phyloP scores from a whole-genome alignment of 345 rosid species.

The Punica granatum region DNA sequence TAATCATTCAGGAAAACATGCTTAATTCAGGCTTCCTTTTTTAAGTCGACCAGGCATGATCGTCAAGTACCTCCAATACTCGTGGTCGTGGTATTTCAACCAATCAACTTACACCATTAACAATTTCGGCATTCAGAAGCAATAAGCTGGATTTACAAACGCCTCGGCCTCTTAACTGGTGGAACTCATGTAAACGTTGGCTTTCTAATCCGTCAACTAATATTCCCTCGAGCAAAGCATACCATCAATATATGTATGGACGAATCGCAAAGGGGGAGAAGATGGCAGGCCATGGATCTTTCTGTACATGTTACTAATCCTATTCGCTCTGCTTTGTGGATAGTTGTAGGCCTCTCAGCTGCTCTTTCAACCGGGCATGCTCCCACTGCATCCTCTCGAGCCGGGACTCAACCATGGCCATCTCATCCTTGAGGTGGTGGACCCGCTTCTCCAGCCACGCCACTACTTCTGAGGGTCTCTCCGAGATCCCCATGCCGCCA shows the following conservation, averaged over 20 bases:
- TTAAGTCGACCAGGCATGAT: too few relatives aligned
- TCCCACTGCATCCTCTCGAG: constrained; percentile 66
- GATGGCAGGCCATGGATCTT: not conserved
- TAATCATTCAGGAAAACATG: not conserved
- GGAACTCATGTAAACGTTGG: too few relatives aligned
- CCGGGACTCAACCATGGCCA: constrained; percentile 66
- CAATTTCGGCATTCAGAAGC: too few relatives aligned
- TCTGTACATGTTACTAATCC: not conserved
- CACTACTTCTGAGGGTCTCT: constrained; percentile 35
- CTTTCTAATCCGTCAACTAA: too few relatives aligned
- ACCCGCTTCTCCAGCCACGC: constrained; percentile 69
- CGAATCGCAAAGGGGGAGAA: too few relatives aligned
- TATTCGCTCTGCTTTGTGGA: not conserved
- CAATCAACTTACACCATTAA: not conserved
- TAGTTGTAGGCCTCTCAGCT: constrained; percentile 38
- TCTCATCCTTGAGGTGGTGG: constrained; percentile 68
- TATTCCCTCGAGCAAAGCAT: not conserved
- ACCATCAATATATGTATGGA: not conserved
- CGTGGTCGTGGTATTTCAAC: too few relatives aligned
- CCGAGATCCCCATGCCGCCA: constrained; percentile 22
- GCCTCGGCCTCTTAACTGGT: not conserved
- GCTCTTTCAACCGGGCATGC: constrained; percentile 46
- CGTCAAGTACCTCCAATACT: not conserved
- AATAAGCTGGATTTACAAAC: not conserved
- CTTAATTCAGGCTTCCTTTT: not conserved